Evolutionary conservation across 306 rosid species (phyloP), one percentile per base, ranked within the genome.

Genomic region (Vicia villosa): DNA sequence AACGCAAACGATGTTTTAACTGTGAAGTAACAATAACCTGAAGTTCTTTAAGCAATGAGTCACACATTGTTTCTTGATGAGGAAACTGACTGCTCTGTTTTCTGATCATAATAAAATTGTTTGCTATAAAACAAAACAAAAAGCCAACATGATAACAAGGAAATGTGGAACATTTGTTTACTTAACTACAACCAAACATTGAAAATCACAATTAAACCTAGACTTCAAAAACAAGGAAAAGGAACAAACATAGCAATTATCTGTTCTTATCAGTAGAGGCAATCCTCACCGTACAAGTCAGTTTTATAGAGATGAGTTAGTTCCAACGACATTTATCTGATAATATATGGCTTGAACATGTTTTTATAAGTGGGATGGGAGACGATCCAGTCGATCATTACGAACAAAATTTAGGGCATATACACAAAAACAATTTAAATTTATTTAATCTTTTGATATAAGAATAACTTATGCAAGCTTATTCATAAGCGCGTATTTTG

Each of bases 31-130:
- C 52, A 24, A 21, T 52, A 26, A 90, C 97, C 97, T 90, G 86
- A 70, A 90, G 84, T 79, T 90, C 91, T 36, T 88, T 74, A 7
- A 90, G 87, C 70, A 84, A 79, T 55, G 74, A 28, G 49, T 72
- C 71, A 22, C 84, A 88, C 5, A 81, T 75, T 68, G 83, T 86
- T 81, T 86, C 90, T 76, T 77, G 81, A 19, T 69, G 77, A 56
- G 59, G 52, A 61, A 74, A 49, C 67, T 77, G 87, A 68, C 83
- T 64, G 41, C 69, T 68, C 5, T 12, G 78, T 54, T 70, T 84
- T 80, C 43, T 68, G 20, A 79, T 73, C 95, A 88, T 88, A 69
- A 20, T 81, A 65, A 66, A 69, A 81, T 22, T 9, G 42, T 66
- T 26, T 24, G 22, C 82, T 77, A 79, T 36, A n/a, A 83, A 54